A percentile compares a stretch with the other conserved stretches of the same genome.
Conservation (phyloP, 1,284 basidiomycete species). For the Anthracocystis walkeri region DNA sequence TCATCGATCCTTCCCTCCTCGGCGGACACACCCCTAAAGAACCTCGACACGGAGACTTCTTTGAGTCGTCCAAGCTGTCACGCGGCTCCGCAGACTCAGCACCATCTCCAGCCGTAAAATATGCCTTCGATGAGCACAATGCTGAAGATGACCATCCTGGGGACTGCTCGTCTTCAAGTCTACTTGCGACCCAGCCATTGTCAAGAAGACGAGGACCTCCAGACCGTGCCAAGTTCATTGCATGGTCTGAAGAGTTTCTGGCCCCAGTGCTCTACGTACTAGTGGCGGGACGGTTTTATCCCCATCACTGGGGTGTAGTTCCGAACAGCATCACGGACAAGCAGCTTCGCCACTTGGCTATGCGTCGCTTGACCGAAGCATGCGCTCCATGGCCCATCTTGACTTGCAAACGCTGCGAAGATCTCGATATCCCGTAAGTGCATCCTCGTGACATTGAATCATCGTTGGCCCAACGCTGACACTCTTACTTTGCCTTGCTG, state of each 20-base stretch:
- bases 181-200: no score
- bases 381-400: not conserved
- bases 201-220: no score
- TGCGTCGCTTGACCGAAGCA: not conserved
- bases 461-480: not conserved
- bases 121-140: no score
- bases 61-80: no score
- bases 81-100: no score
- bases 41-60: no score
- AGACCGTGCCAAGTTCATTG: not conserved
- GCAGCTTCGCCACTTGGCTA: not conserved
- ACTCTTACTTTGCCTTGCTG: not conserved
- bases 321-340: not conserved
- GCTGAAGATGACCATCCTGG: no score
- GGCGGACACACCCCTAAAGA: no score
- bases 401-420: not conserved
- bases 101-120: no score
- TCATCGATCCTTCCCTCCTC: no score
- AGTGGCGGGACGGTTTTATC: not conserved
- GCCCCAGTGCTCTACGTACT: not conserved
- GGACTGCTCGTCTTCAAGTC: no score
- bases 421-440: not conserved
- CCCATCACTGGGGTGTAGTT: not conserved
- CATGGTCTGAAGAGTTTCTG: not conserved
- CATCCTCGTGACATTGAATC: no score